Conservation (phyloP, 768 basidiomycete species). For the Suillus variegatus region DNA sequence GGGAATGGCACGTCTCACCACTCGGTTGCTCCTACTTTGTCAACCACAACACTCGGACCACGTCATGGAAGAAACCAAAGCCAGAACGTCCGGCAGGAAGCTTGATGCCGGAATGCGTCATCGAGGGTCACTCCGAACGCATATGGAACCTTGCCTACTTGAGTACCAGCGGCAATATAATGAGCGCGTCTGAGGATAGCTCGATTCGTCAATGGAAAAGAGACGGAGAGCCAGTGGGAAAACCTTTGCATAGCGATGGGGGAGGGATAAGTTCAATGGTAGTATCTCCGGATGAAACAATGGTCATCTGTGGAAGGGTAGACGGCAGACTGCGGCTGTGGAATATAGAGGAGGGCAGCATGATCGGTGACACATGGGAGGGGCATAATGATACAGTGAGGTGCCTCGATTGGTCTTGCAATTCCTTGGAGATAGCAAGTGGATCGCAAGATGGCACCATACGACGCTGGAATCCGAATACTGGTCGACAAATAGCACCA, state of each 20-base stretch:
- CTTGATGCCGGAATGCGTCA: background rate
- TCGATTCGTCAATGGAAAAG: background rate
- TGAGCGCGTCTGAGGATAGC: background rate
- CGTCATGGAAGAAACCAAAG: background rate
- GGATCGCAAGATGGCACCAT: constrained; percentile 9
- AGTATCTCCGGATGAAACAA: background rate
- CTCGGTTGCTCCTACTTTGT: background rate
- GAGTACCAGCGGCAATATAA: background rate
- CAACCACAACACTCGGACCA: background rate
- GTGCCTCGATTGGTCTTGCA: background rate
- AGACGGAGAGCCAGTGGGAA: background rate
- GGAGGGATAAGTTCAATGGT: background rate
- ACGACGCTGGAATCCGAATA: constrained; percentile 13
- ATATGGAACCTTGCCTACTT: background rate
- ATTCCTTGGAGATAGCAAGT: background rate
- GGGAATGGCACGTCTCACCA: background rate
- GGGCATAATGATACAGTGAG: background rate
- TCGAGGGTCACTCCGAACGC: background rate
- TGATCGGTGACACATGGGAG: background rate
- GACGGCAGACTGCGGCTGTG: background rate
- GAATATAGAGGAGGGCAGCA: background rate
- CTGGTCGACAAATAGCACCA: background rate
- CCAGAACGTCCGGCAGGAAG: background rate
- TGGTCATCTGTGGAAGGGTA: background rate
- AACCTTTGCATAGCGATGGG: background rate